Base-by-base conservation (phyloP, 2,329 filamentous ascomycete genomes). In the Phaeosphaeriaceae sp. region DNA sequence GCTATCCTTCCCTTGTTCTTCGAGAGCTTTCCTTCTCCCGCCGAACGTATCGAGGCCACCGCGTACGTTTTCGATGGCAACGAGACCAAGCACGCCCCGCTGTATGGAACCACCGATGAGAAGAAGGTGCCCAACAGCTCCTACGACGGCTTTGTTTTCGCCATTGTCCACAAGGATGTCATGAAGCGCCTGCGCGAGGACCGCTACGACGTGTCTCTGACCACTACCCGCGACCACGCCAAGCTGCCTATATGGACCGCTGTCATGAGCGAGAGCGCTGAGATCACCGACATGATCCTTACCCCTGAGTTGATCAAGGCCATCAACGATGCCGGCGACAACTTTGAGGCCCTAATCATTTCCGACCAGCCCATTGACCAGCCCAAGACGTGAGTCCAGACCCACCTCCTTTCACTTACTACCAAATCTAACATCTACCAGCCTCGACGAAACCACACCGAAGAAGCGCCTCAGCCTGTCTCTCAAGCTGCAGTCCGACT, bases 201-300 rank as follows among this genome's bases (percentile, higher is more conserved):
- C 63, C 91, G 95, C 69, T 99, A 97, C 80, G 95, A 99, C 76
- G 83, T 97, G 54, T 96, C 92, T 53, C 86, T 99, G 67, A 97
- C 95, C 44, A 88, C 89, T 65, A 97, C 94, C 75, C 97, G 96
- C 85, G 95, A 99, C 73, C 88, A 93, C 80, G 76, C 90, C 54
- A 97, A 96, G 83, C 87, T 99, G 33, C 94, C 95, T 33, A 80
- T 85, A 63, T 99, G 93, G 93, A 84, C 90, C 54, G 97, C 92
- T 13, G 88, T 97, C 73, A 98, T 99, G 95, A 96, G 89, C 74
- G 95, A 99, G 84, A 97, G 89, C 79, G 93, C 93, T 57, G 95
- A 98, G 80, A 89, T 99, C 69, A 97, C 93, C 13, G 91, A 97
- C 47, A 83, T 88, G 7, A 82, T 99, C 66, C 85, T 99, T 51